Evolutionary conservation across 139 green algal species (phyloP), one percentile per base, ranked within the genome.

Genomic region (Asterochloris erici): DNA sequence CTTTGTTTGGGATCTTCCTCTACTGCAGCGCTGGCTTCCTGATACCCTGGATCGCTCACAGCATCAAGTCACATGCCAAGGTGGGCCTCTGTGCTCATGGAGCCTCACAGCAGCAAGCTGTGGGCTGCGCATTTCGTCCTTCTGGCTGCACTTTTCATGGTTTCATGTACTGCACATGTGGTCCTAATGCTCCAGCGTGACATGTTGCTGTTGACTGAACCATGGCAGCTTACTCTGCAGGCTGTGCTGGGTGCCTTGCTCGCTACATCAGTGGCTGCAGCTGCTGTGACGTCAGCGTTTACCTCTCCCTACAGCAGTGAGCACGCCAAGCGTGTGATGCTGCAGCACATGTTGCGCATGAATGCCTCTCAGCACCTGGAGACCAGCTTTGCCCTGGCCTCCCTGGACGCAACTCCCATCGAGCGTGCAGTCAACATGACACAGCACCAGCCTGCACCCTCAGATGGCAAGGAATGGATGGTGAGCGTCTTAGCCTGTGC

Each of bases 1-100:
- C 62, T 14, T 63, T 88, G 29, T 70, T 83, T 29, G 85, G 85
- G 17, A 81, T 77, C 1, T 76, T 78, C 19, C 26, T 79, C 26
- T 19, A 73, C 14, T 17, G 69, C 0, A 64, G 24, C 12, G 19
- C 71, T 6, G 84, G 80, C 61, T 73, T 78, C 0, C 64, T 88
- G 29, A 62, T 77, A 11, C 79, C 85, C 12, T 78, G 60, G 54
- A 54, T 86, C 14, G 79, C 68, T 0, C 63, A 63, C 11, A 74
- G 75, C 12, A 28, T 83, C 69, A 74, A 79, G 15, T 14, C 11
- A 10, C 28, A 61, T 17, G 77, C 73, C 63, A 85, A 74, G 74
- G 68, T 71, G 78, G 13, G 73, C n/a, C 13, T 24, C 54, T 69
- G 54, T 47, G 27, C 61, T 16, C 0, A 23, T 76, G 66, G 29